These are phyloP conservation scores for Bremia lactucae DNA, from an alignment of 352 stramenopile genomes.

Conservation along the genomic window DNA sequence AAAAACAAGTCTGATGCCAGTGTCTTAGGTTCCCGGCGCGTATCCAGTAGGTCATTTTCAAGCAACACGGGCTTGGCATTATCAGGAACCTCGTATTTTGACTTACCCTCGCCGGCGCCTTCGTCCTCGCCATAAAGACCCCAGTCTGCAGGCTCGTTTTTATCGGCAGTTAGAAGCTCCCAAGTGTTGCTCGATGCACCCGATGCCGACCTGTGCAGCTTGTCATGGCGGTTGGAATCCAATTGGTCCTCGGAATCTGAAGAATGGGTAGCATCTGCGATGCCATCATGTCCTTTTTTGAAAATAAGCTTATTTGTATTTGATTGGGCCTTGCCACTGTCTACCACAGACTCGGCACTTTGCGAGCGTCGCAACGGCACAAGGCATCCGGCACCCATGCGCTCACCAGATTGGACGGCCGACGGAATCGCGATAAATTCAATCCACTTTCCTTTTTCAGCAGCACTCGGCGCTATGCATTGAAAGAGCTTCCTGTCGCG, in stretches of 20 bases:
- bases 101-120: constrained; percentile 13
- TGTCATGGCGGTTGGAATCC: constrained; percentile 13
- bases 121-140: constrained; percentile 37
- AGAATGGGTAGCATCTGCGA: constrained; percentile 9
- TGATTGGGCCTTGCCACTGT: constrained; percentile 14
- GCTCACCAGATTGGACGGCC: constrained; percentile 16
- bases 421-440: constrained; percentile 38
- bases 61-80: constrained; percentile 28
- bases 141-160: constrained; percentile 45
- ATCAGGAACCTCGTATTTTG: constrained; percentile 39
- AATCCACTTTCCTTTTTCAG: constrained; percentile 56
- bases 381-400: constrained; percentile 15
- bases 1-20: constrained; percentile 46
- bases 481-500: constrained; percentile 63
- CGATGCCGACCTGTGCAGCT: constrained; percentile 31
- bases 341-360: constrained; percentile 11
- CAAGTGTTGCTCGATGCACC: constrained; percentile 16
- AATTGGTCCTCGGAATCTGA: constrained; percentile 18
- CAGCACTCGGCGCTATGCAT: constrained; percentile 39
- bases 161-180: constrained; percentile 11
- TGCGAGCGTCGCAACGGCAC: constrained; percentile 14
- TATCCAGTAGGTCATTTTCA: constrained; percentile 44
- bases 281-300: constrained; percentile 11
- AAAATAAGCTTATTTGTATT: constrained; percentile 11
- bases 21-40: constrained; percentile 15